Base-by-base conservation (phyloP, 2,329 filamentous ascomycete genomes). In the Botrytis elliptica region DNA sequence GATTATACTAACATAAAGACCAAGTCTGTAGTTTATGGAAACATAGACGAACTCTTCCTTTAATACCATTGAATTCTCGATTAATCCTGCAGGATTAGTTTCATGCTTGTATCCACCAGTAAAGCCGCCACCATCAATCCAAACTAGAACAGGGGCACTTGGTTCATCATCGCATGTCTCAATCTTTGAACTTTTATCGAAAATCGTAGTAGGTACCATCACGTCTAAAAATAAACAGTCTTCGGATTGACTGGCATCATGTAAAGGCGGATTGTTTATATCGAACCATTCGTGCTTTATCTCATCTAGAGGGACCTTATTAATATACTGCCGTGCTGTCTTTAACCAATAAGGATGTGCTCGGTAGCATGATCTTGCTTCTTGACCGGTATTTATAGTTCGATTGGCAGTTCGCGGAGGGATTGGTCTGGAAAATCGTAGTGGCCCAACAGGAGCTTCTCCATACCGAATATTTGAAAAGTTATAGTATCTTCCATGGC, bases 171-270 rank as follows among this genome's bases (percentile, higher is more conserved):
- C 60, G 7, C 20, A 66, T n/a, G 72, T 65, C 5, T 82, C 78
- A 62, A 6, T 7, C 14, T 42, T n/a, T 12, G 12, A n/a, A 38
- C 5, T 10, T 38, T 40, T 63, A 8, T 63, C 60, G n/a, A 83
- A 80, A 20, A 85, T 79, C 10, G 77, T 75, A 70, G 83, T 78
- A 4, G 86, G 85, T 5, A 84, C 83, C 71, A 83, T 81, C 6
- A 87, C 82, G 75, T 86, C 85, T 9, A 87, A 77, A 74, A 85
- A 86, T 14, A 84, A 78, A 74, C 85, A 87, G 73, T 86, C 85
- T 76, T 87, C 85, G 22, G 59, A 63, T 63, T 63, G 59, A 40
- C 36, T 40, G 16, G 36, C 22, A 40, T 63, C 59, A 40, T 63
- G 59, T 10, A 4, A 40, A 25, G 59, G 59, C n/a, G 59, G 36